These are phyloP conservation scores for Populus ilicifolia DNA, from an alignment of 345 rosid genomes.

Conservation along the genomic window DNA sequence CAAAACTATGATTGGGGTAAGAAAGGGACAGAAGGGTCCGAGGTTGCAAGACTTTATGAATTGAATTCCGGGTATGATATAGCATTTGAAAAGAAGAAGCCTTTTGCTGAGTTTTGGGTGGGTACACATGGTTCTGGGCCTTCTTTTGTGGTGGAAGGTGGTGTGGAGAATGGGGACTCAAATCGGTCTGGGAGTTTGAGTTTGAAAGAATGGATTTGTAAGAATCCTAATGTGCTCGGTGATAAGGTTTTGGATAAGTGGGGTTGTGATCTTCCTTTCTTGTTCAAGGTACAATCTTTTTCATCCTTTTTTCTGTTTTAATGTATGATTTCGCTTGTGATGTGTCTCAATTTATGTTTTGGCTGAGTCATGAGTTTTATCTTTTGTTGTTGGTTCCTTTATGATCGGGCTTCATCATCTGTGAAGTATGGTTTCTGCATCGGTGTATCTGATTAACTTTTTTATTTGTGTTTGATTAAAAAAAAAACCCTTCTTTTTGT, in stretches of 20 bases:
- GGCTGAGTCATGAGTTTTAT: neutral
- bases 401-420: neutral
- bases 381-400: neutral
- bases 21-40: slow-evolving; percentile 51
- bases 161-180: slow-evolving; percentile 35
- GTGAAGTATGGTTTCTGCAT: neutral
- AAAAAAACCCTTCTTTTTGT: neutral
- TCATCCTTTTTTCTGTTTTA: neutral
- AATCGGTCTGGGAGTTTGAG: slow-evolving; percentile 17
- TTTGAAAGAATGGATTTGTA: slow-evolving; percentile 67
- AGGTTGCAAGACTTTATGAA: slow-evolving; percentile 57
- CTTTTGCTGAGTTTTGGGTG: slow-evolving; percentile 82
- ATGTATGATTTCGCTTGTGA: neutral
- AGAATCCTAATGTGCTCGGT: slow-evolving; percentile 76
- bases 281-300: slow-evolving; percentile 66
- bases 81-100: slow-evolving; percentile 37
- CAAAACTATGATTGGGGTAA: slow-evolving; percentile 89
- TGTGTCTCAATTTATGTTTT: neutral
- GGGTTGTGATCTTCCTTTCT: slow-evolving; percentile 97
- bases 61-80: slow-evolving; percentile 47
- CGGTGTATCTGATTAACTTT: neutral
- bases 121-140: slow-evolving; percentile 93
- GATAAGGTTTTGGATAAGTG: slow-evolving; percentile 64
- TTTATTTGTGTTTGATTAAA: neutral
- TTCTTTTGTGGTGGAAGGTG: slow-evolving; percentile 43